These are phyloP conservation scores for Triglochin maritima DNA, from an alignment of 106 monocot species.

Conservation along the genomic window DNA sequence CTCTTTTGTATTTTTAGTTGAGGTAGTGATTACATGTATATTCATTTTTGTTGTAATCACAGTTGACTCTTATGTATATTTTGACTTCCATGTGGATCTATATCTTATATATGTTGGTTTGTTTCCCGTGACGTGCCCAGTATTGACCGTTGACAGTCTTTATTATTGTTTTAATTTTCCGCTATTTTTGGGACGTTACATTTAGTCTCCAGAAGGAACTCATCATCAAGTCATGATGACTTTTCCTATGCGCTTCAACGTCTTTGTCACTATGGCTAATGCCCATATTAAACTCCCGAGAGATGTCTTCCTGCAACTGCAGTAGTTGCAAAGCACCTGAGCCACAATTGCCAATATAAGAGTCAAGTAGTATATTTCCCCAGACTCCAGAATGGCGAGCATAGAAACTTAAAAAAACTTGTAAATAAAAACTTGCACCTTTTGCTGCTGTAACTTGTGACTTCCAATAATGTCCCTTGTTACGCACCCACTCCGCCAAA, in stretches of 20 bases:
- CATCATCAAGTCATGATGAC: constrained; percentile 65
- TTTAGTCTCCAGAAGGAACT: constrained; percentile 82
- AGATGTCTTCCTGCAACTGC: constrained; percentile 73
- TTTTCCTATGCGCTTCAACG: constrained; percentile 37
- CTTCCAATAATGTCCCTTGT: constrained; percentile 72
- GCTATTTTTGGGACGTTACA: too few species aligned
- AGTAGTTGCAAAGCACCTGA: constrained; percentile 71
- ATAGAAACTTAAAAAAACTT: background rate
- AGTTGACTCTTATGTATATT: too few species aligned
- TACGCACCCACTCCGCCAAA: constrained; percentile 70
- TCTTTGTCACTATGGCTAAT: constrained; percentile 32
- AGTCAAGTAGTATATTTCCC: background rate
- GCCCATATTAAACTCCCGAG: constrained; percentile 39
- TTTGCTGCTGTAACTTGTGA: constrained; percentile 84
- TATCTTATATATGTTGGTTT: too few species aligned
- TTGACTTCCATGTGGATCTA: too few species aligned
- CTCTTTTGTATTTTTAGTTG: too few species aligned
- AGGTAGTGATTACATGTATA: too few species aligned
- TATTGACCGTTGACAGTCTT: too few species aligned
- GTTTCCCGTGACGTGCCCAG: too few species aligned
- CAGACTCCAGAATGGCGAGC: background rate
- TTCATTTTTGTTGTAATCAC: too few species aligned
- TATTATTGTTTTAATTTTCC: too few species aligned
- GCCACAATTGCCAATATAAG: background rate
- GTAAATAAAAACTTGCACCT: constrained; percentile 33